Conservation (phyloP, 2,329 filamentous ascomycete genomes). For the Aureobasidium melanogenum region DNA sequence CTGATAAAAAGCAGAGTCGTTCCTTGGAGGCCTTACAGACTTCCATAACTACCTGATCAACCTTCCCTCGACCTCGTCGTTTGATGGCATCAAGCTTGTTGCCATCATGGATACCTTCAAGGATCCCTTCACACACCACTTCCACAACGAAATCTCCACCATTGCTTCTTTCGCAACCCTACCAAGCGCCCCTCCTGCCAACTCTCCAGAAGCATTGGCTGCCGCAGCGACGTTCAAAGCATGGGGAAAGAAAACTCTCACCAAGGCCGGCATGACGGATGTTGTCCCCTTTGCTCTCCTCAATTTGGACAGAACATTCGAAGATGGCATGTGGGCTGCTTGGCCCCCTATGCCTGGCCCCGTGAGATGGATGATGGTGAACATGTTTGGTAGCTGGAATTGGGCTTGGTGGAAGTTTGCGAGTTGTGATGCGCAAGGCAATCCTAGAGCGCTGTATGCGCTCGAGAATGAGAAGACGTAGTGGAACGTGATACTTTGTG, state of each 20-base stretch:
- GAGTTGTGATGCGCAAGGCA: background rate
- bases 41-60: background rate
- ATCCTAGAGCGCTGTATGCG: background rate
- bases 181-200: background rate
- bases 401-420: constrained; percentile 2
- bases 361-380: constrained; percentile 4
- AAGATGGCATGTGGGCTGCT: background rate
- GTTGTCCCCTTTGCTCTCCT: constrained; percentile 4
- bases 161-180: background rate
- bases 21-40: background rate
- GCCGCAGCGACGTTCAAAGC: constrained; percentile 3
- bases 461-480: background rate
- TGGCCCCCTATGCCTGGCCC: constrained; percentile 1
- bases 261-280: constrained; percentile 7
- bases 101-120: constrained; percentile 6
- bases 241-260: constrained; percentile 9
- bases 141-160: background rate
- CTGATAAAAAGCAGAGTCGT: background rate
- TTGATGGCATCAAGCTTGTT: background rate
- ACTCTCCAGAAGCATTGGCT: background rate
- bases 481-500: background rate
- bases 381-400: constrained; percentile 3
- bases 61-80: background rate
- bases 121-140: background rate
- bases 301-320: constrained; percentile 1